Percentiles rank a stretch among this genome's conserved stretches.
Evolutionary conservation across 140 eudicot species (phyloP).

Genomic region (Erigeron philadelphicus): DNA sequence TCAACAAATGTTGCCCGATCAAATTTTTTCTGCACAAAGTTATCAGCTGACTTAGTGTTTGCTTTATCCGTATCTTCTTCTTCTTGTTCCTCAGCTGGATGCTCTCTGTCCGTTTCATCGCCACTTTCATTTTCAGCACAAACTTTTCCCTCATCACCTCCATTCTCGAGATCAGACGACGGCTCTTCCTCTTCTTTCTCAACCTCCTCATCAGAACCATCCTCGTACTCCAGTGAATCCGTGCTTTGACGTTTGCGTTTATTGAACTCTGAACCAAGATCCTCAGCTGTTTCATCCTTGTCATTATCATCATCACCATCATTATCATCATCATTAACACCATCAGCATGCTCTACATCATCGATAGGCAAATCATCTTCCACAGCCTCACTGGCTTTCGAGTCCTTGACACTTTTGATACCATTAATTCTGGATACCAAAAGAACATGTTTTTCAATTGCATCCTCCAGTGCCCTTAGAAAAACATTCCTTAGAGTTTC

Average conservation of each 20-base stretch:
- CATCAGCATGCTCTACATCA: conserved; percentile 23
- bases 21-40: conserved; percentile 32
- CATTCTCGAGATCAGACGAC: conserved; percentile 27
- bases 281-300: conserved; percentile 46
- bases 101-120: conserved; percentile 37
- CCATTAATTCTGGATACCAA: conserved; percentile 60
- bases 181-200: conserved; percentile 30
- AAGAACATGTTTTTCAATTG: conserved; percentile 56
- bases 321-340: conserved; percentile 16
- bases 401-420: conserved; percentile 35
- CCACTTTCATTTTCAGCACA: conserved; percentile 31
- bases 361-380: conserved; percentile 34
- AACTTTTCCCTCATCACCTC: conserved; percentile 32
- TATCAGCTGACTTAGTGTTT: conserved; percentile 21
- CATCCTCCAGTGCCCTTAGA: conserved; percentile 60
- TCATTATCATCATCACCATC: conserved; percentile 33
- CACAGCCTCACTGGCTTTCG: conserved; percentile 30
- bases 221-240: conserved; percentile 85
- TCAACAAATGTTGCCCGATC: conserved; percentile 42
- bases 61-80: conserved; percentile 10
- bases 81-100: conserved; percentile 16
- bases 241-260: conserved; percentile 59
- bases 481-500: conserved; percentile 40
- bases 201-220: conserved; percentile 41
- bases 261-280: conserved; percentile 56